Evolutionary conservation across 495 filamentous ascomycete genomes (phyloP), one percentile per base, ranked within the genome.

Genomic region (Trichoderma reesei): DNA sequence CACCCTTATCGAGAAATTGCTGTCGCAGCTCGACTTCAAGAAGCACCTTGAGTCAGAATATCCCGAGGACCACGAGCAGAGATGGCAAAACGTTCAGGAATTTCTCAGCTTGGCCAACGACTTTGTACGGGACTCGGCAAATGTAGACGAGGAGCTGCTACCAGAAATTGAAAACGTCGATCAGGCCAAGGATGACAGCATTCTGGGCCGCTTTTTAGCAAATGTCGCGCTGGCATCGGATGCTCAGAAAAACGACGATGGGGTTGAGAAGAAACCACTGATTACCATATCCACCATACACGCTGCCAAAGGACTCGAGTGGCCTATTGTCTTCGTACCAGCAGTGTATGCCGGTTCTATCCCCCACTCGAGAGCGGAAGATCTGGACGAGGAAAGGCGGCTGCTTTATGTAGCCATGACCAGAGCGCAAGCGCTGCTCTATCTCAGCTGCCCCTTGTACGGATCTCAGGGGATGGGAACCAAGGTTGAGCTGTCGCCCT

Each of bases 371-470:
- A 82, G 94, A 66, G 85, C 92, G 11, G 95, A 99, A 59, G 92
- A 98, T 69, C 78, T 80, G 16, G 89, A 93, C 65, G 95, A 99
- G 74, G 95, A 99, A 71, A 79, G 95, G 65, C 79, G 95, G 61
- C 75, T 99, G 61, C 80, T 99, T 0, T 99, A 98, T 72, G 95
- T 99, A 6, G 95, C 93, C 8, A 99, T 99, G 95, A 99, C 95
- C 5, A 80, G 94, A 75, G 94, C 95, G 1, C 87, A 97, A 72
- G 87, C 84, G 7, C 75, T 99, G 39, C 79, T 99, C n/a, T 97
- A 98, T 68, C 80, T 98, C 61, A 96, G 91, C 69, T 89, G 86
- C 63, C 92, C 95, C 0, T 72, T 82, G 31, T 74, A 73, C 63
- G 66, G 67, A 48, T 71, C 70, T 16, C 65, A 67, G 7, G 70